A percentile compares a stretch with the other conserved stretches of the same genome.
Conservation (phyloP, 106 monocot species). For the Dioscorea zingiberensis region DNA sequence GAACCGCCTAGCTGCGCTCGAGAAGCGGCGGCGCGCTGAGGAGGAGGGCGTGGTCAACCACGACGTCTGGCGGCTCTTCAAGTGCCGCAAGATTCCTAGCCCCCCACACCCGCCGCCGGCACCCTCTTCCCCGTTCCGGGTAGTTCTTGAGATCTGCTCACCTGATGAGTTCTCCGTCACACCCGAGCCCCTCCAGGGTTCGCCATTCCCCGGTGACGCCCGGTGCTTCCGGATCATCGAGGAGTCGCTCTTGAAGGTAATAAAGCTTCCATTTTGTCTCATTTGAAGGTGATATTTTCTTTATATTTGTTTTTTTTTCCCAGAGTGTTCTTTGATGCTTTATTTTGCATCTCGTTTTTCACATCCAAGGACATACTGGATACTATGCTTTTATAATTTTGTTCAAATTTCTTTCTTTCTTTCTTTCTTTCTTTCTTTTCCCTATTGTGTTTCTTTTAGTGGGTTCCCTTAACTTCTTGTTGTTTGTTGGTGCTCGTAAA, state of each 20-base stretch:
- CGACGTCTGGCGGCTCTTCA: constrained; percentile 52
- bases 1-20: constrained; percentile 90
- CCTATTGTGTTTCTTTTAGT: background rate
- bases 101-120: constrained; percentile 18
- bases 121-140: constrained; percentile 23
- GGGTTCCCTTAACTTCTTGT: no score
- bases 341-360: no score
- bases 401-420: background rate
- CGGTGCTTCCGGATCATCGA: constrained; percentile 56
- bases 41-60: constrained; percentile 9
- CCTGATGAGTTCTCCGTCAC: constrained; percentile 75
- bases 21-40: constrained; percentile 62
- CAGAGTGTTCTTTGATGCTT: no score
- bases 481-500: background rate
- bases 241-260: constrained; percentile 39
- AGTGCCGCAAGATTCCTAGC: constrained; percentile 43
- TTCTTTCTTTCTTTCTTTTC: no score
- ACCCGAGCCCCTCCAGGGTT: constrained; percentile 43
- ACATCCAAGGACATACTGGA: no score
- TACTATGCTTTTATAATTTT: background rate
- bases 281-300: no score
- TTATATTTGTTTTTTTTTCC: no score
- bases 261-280: no score
- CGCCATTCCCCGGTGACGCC: constrained; percentile 46
- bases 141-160: constrained; percentile 70